Base-by-base conservation (phyloP, 2,329 filamentous ascomycete genomes). In the Diaporthe australafricana region DNA sequence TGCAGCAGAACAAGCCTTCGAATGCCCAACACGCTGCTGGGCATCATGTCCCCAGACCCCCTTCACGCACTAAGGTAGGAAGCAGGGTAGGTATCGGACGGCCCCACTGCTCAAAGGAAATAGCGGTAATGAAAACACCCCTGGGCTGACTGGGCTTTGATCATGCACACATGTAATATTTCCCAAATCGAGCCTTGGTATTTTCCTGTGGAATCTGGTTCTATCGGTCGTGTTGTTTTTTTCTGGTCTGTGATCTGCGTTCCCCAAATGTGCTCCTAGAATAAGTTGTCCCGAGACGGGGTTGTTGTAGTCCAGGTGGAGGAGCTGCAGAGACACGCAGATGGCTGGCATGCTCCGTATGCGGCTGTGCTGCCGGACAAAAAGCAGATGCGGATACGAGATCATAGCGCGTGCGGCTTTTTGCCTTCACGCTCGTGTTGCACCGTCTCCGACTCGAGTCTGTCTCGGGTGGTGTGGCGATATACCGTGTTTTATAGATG, bases 381-480 rank as follows among this genome's bases (percentile, higher is more conserved):
- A 72, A 52, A 57, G 42, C 56, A 70, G 42, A 32, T 62, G 48
- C 55, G 56, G 48, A 72, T 72, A 72, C 70, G 66, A 70, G 56
- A 52, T 27, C 38, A 16, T 65, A 69, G 50, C 20, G 56, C 45
- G 55, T 45, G 45, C 17, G 53, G 45, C 42, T 45, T 72, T 45
- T 72, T 48, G 70, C 70, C 65, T 72, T 38, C 48, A 35, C 40
- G 66, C 66, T 72, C 66, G 70, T 72, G 47, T 70, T 63, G 66
- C 30, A 47, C 47, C 32, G 38, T 40, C 38, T 63, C 3, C 35
- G 25, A 60, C 27, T 50, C 42, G 42, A 48, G 30, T 20, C 42
- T 35, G 30, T 25, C 60, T 63, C 60, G 32, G 45, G 30, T 65
- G 45, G 45, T 65, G 57, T 65, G 42, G 60, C 47, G 45, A 50